Base-by-base conservation (phyloP, 768 basidiomycete genomes). In the Lyophyllum shimeji region DNA sequence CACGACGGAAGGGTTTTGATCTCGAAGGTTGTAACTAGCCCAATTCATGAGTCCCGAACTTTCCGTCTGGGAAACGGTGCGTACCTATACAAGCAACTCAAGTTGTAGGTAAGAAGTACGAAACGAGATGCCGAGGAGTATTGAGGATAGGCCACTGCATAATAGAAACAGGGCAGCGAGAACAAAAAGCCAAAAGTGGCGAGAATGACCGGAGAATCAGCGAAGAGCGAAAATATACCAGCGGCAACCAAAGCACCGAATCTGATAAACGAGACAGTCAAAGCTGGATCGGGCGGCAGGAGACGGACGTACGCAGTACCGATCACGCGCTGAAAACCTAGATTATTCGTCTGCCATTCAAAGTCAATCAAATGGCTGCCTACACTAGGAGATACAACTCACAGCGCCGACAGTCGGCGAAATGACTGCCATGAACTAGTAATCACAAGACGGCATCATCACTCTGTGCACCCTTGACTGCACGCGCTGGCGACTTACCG, bases 161-260 rank as follows among this genome's bases (percentile, higher is more conserved):
- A 87, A 71, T 91, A 95, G 74, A 96, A 98, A 69, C 96, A 98
- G 17, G 96, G 97, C 7, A 97, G 75, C 0, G 94, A 94, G 66
- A 90, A 93, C 60, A 94, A 74, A 68, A 94, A 91, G 0, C 97
- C 96, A 58, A 94, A 89, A 31, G 90, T 70, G 0, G 94, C 83
- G 7, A 99, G 79, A 2, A 87, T 73, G 29, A 85, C 67, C 0
- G 91, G 79, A 48, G 93, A 82, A 34, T 92, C 86, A 0, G 90
- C 87, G 66, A 93, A 93, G 11, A 87, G 61, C 0, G 83, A 76
- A 71, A 90, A 97, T 6, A 90, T 76, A 1, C 71, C 74, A 13
- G 87, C 84, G 3, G 95, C 95, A 0, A 87, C 82, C 1, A 76
- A 71, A 1, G 95, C 95, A 7, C 95, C 95, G 52, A 87, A 74